phyloP scores from a whole-genome alignment of 2,329 filamentous ascomycete species.

The Penicillium carneum region DNA sequence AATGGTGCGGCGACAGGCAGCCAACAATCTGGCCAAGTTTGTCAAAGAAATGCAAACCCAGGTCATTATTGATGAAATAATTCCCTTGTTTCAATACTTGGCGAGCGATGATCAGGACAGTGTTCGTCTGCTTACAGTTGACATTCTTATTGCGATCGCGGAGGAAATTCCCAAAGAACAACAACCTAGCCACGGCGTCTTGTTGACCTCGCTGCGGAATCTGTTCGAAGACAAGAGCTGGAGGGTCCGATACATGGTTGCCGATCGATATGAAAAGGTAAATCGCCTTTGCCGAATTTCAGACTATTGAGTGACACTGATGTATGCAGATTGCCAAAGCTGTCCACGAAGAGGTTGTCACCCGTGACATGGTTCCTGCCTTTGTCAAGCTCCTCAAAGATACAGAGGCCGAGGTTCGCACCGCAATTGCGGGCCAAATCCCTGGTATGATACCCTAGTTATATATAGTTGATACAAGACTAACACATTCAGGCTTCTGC shows the following conservation, averaged over 20 bases:
- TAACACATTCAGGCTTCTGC: constrained; percentile 75
- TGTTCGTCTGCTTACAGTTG: constrained; percentile 91
- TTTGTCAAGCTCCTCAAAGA: constrained; percentile 98
- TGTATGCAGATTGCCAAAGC: constrained; percentile 85
- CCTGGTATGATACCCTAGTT: constrained; percentile 63
- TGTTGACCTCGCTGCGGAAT: constrained; percentile 87
- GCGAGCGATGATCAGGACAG: constrained; percentile 97
- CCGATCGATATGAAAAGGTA: constrained; percentile 96
- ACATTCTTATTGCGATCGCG: constrained; percentile 93
- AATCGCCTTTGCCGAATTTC: constrained; percentile 17
- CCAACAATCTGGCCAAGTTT: constrained; percentile 95
- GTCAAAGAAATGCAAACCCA: constrained; percentile 93
- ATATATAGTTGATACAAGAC: constrained; percentile 31
- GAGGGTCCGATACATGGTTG: constrained; percentile 99
- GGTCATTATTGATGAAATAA: constrained; percentile 97
- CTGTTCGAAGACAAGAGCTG: constrained; percentile 99
- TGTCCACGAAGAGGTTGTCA: constrained; percentile 94
- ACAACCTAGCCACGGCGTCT: constrained; percentile 91
- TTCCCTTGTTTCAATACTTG: constrained; percentile 96
- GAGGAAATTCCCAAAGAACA: constrained; percentile 98
- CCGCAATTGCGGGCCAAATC: constrained; percentile 95
- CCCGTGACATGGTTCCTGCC: constrained; percentile 89
- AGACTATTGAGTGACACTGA: constrained; percentile 25
- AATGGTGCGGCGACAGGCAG: constrained; percentile 96
- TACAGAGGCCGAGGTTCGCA: constrained; percentile 95